phyloP scores from a whole-genome alignment of 2,329 filamentous ascomycete genomes.

The Arthrobotrys sinensis region DNA sequence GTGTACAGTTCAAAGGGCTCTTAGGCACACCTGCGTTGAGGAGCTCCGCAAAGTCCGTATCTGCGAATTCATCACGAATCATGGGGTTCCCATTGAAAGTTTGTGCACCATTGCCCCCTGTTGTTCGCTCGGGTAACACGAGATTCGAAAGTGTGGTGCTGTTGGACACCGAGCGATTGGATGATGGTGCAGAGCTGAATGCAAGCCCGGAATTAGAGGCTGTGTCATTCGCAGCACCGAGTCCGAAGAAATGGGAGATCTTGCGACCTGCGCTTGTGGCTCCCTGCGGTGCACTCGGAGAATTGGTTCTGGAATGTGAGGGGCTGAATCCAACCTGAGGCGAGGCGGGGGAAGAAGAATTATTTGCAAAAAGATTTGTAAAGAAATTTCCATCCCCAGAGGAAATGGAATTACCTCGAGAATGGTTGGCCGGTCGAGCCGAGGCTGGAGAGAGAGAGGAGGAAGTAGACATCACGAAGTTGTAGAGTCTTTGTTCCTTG shows the following conservation, averaged over 20 bases:
- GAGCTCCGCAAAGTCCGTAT: slow-evolving; percentile 42
- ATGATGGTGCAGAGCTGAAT: slow-evolving; percentile 50
- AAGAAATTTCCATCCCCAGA: slow-evolving; percentile 57
- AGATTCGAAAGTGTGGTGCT: slow-evolving; percentile 58
- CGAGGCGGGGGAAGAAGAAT: slow-evolving; percentile 11
- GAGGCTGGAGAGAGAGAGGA: slow-evolving; percentile 21
- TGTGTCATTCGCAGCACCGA: slow-evolving; percentile 46
- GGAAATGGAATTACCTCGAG: slow-evolving; percentile 38
- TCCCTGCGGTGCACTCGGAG: slow-evolving; percentile 25
- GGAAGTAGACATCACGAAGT: slow-evolving; percentile 57
- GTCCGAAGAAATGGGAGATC: slow-evolving; percentile 48
- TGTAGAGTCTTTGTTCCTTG: slow-evolving; percentile 60
- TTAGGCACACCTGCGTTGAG: slow-evolving; percentile 37
- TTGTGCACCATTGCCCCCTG: slow-evolving; percentile 29
- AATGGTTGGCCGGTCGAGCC: slow-evolving; percentile 32
- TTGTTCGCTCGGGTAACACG: slow-evolving; percentile 41
- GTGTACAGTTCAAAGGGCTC: slow-evolving; percentile 53
- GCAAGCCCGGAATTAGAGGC: slow-evolving; percentile 54
- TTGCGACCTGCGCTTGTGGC: slow-evolving; percentile 37
- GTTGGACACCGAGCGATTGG: slow-evolving; percentile 57
- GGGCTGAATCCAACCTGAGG: slow-evolving; percentile 12
- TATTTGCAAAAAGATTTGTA: slow-evolving; percentile 45
- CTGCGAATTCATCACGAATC: slow-evolving; percentile 54
- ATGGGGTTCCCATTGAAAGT: slow-evolving; percentile 43
- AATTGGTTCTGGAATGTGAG: slow-evolving; percentile 45